Conservation (phyloP, 495 filamentous ascomycete genomes). For the Pyronema domesticum region DNA sequence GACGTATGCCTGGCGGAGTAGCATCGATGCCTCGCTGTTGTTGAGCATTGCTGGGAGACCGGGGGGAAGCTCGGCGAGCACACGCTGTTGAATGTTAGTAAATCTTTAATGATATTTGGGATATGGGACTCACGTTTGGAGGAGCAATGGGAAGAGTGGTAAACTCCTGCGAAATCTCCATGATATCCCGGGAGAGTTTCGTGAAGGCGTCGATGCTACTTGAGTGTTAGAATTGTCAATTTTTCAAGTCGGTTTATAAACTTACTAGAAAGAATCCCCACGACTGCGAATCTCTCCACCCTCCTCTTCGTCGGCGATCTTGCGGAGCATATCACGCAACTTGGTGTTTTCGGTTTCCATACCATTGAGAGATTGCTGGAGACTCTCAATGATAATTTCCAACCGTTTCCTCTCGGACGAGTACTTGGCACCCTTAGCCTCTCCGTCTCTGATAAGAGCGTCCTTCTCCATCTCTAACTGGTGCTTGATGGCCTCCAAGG, state of each 20-base stretch:
- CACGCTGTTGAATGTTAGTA: conserved; percentile 11
- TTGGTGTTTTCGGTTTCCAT: conserved; percentile 39
- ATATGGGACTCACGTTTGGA: conserved; percentile 23
- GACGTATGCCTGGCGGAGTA: conserved; percentile 42
- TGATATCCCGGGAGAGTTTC: conserved; percentile 39
- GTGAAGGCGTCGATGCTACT: conserved; percentile 41
- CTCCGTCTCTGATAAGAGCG: conserved; percentile 22
- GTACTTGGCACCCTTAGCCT: conserved; percentile 31
- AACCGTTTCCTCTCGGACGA: conserved; percentile 35
- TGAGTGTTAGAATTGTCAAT: conserved; percentile 26
- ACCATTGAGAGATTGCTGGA: conserved; percentile 35
- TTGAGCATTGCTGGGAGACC: conserved; percentile 38
- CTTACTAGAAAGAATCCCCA: conserved; percentile 48
- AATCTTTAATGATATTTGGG: not conserved
- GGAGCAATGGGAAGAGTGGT: conserved; percentile 39
- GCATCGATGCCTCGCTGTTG: conserved; percentile 32
- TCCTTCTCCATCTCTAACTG: conserved; percentile 16
- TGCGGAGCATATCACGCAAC: conserved; percentile 39
- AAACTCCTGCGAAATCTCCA: conserved; percentile 41
- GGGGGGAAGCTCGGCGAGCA: conserved; percentile 33
- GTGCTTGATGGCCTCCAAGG: conserved; percentile 14
- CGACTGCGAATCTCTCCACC: conserved; percentile 40
- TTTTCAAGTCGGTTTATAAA: conserved; percentile 12
- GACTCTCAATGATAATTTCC: conserved; percentile 32
- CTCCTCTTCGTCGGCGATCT: conserved; percentile 36